Base-by-base conservation (phyloP, 208 protist species). In the Blechomonas ayalai region DNA sequence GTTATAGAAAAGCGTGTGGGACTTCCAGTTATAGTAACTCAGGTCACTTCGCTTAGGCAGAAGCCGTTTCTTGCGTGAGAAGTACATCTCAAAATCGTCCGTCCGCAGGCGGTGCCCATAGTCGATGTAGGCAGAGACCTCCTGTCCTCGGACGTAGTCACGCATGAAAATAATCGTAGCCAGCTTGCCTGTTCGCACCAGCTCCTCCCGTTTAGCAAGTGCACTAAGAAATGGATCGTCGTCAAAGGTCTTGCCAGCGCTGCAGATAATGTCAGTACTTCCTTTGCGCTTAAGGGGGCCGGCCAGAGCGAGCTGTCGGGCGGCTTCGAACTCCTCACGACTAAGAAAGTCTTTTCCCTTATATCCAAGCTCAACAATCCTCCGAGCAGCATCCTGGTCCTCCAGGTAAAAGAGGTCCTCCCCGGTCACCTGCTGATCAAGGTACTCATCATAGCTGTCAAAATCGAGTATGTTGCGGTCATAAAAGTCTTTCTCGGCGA, bases 1-100 rank as follows among this genome's bases (percentile, higher is more conserved):
- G 72, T 97, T 97, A 67, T 95, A 94, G 54, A 83, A 92, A 22
- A 95, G 66, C 6, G 88, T 95, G 66, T 97, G 90, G 18, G 95
- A 98, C 61, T 98, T 97, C 96, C 97, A 98, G 86, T 98, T 98
- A 70, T 97, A 98, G 63, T 96, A 99, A 48, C 81, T 96, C 8
- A 99, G 71, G 60, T 99, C 97, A 15, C 92, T 93, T 0, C 94
- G 84, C 41, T 82, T 80, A n/a, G 97, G 97, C 46, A 97, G 55
- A 28, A 99, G 55, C 29, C 75, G 75, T 59, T 94, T 95, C 36
- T 81, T 67, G 20, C 71, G 59, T 15, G 40, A 65, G 59, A 97
- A 97, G 68, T 97, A 98, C 24, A 73, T 70, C 50, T 95, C 79
- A 53, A 97, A 98, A 71, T 97, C 81, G 41, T 98, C 96, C 7